phyloP scores from a whole-genome alignment of 225 moss, liverwort and hornwort species.

The Takakia lepidozioides region DNA sequence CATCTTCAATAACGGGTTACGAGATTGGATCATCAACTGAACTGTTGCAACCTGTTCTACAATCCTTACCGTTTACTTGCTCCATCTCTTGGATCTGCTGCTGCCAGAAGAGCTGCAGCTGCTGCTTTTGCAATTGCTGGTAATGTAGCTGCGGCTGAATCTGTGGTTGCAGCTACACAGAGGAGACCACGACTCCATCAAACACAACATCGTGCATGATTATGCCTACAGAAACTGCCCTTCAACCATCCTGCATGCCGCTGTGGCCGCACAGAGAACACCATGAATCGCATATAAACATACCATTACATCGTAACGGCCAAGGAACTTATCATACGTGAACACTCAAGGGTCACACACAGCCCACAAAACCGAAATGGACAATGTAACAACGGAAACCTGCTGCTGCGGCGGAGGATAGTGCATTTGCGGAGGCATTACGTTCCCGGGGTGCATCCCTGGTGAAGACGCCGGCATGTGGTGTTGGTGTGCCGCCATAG shows the following conservation, averaged over 20 bases:
- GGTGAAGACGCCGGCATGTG: constrained; percentile 17
- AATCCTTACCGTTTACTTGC: constrained; percentile 62
- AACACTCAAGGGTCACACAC: neutral
- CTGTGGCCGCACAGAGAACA: neutral
- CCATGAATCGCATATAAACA: neutral
- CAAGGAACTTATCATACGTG: neutral
- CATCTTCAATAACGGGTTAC: neutral
- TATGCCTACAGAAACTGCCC: neutral
- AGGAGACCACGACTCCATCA: constrained; percentile 6
- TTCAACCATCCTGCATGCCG: neutral
- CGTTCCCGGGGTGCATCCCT: constrained; percentile 26
- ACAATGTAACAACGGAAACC: constrained; percentile 5
- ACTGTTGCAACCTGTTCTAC: neutral
- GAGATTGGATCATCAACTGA: neutral
- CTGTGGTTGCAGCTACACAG: constrained; percentile 37
- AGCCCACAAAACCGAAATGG: neutral
- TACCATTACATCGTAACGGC: neutral
- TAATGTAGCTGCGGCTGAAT: constrained; percentile 65
- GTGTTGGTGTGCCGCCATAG: constrained; percentile 40
- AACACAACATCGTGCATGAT: neutral
- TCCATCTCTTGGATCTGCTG: constrained; percentile 91
- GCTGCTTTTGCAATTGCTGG: constrained; percentile 55
- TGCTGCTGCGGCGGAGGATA: constrained; percentile 45
- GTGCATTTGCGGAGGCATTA: constrained; percentile 34
- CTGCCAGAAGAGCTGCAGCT: constrained; percentile 85